These are phyloP conservation scores for Rubia tinctorum DNA, from an alignment of 305 asterid genomes.

Conservation along the genomic window DNA sequence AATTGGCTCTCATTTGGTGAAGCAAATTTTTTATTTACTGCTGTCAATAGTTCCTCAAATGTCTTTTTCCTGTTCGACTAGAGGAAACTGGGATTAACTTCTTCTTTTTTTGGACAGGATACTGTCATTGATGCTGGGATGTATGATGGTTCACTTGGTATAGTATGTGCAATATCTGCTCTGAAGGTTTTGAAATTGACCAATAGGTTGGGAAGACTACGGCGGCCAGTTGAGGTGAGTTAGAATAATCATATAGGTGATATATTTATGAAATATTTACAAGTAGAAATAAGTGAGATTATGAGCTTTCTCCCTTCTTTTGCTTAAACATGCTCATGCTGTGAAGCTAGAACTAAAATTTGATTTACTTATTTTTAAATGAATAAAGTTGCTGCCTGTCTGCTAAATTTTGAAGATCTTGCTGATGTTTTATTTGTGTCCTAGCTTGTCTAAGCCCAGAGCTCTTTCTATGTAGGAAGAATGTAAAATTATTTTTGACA, in stretches of 20 bases:
- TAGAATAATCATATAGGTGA: constrained; percentile 1
- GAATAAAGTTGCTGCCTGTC: background rate
- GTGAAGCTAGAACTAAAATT: background rate
- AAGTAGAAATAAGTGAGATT: background rate
- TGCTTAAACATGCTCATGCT: background rate
- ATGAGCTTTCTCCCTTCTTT: background rate
- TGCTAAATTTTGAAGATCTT: background rate
- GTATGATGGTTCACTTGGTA: constrained; percentile 89
- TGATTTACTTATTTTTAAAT: background rate
- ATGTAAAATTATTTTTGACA: background rate
- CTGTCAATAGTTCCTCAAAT: constrained; percentile 4
- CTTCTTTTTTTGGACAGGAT: constrained; percentile 48
- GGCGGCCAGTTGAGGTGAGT: constrained; percentile 85
- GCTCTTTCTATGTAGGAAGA: background rate
- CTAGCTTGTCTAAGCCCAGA: no score
- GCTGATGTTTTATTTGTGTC: background rate
- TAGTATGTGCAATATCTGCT: constrained; percentile 76
- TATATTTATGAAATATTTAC: background rate
- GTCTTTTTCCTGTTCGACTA: background rate
- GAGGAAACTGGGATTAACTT: constrained; percentile 13
- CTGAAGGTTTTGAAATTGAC: constrained; percentile 62
- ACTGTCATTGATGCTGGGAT: constrained; percentile 95
- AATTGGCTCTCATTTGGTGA: constrained; percentile 98
- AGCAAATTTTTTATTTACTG: constrained; percentile 20
- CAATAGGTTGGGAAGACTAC: constrained; percentile 64